Percentiles rank a stretch among this genome's conserved stretches.
Conservation (phyloP, 2,329 filamentous ascomycete species). For the Magnaporthiopsis poae region DNA sequence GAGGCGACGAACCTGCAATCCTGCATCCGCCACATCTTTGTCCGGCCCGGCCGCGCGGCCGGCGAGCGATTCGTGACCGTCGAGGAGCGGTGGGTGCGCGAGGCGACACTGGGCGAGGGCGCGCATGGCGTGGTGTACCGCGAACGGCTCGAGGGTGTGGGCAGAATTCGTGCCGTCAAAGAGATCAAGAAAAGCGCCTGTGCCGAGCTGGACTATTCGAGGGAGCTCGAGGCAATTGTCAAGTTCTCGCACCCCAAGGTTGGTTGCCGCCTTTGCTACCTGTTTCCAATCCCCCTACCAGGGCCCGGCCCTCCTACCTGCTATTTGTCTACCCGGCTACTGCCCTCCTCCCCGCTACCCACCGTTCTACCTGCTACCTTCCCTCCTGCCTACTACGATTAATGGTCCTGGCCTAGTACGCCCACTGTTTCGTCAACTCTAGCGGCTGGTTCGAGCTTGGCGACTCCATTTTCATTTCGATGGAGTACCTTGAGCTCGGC, state of each 20-base stretch:
- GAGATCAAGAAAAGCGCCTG: not conserved
- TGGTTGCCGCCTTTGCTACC: too few species aligned
- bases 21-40: not conserved
- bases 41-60: not conserved
- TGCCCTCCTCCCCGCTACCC: not conserved
- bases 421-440: conserved; percentile 15
- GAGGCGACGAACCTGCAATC: not conserved
- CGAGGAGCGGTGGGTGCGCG: conserved; percentile 7
- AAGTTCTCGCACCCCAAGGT: conserved; percentile 8
- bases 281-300: too few species aligned
- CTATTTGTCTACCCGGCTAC: too few species aligned
- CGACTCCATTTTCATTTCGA: conserved; percentile 14
- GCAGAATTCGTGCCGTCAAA: conserved; percentile 4
- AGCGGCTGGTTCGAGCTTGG: conserved; percentile 16
- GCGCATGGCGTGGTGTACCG: conserved; percentile 4
- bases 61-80: not conserved
- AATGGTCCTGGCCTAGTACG: conserved; percentile 9
- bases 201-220: not conserved
- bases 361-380: not conserved
- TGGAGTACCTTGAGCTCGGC: conserved; percentile 18
- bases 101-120: not conserved
- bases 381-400: not conserved
- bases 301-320: too few species aligned
- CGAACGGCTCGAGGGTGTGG: not conserved
- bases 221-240: conserved; percentile 8